Base-by-base conservation (phyloP, 2,329 filamentous ascomycete species). In the Cadophora malorum region DNA sequence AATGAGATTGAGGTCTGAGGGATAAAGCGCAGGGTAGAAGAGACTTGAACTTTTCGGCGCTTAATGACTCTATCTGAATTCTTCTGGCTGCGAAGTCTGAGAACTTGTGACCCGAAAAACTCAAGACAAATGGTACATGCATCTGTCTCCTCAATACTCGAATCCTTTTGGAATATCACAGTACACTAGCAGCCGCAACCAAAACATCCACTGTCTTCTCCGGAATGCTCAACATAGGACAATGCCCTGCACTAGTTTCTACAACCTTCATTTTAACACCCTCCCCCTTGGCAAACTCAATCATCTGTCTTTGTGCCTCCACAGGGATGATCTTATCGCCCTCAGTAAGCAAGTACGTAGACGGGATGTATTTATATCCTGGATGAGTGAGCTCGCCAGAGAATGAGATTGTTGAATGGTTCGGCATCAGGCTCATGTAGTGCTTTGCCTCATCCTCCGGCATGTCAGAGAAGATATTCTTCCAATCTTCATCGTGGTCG, bases 1-100 rank as follows among this genome's bases (percentile, higher is more conserved):
- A 74, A 74, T 70, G 70, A 68, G 31, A 68, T 71, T 63, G 50
- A 50, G 28, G 45, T 55, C 64, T 67, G 28, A 49, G 23, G 28
- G 28, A 5, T 28, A 28, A 28, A 31, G 14, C n/a, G 9, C 2
- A 2, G 33, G 19, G 10, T 31, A 55, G 10, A 31, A 5, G 50
- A 28, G 23, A 16, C 14, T 33, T 55, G 25, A 1, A 31, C 5
- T 31, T 55, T 45, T 28, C 5, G 5, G 28, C 3, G 5, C 28
- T 38, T 9, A 4, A 38, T 38, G 35, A 10, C 41, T 10, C 41
- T 45, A 45, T 16, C 3, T 23, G 16, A 53, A 12, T 23, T 7
- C 50, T 28, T 33, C 28, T 33, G 3, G 33, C 14, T 55, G n/a
- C 28, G 5, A 55, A 14, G n/a, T 19, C 28, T 14, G 2, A 45